phyloP scores from a whole-genome alignment of 768 basidiomycete genomes.

The Tylopilus intermedius region DNA sequence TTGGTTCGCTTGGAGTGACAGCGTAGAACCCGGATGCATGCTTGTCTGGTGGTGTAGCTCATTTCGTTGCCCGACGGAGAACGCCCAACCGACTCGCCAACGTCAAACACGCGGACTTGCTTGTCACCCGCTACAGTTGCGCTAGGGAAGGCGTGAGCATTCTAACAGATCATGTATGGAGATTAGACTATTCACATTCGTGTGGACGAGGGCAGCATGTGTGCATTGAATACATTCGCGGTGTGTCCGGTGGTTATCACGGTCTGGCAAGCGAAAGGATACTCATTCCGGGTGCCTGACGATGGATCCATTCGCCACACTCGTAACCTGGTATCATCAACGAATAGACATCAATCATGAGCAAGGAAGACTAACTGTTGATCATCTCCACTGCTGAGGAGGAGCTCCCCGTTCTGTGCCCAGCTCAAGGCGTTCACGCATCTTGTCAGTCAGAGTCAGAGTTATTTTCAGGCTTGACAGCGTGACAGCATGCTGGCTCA shows the following conservation, averaged over 20 bases:
- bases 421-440: constrained; percentile 78
- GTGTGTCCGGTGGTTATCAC: constrained; percentile 77
- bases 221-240: constrained; percentile 80
- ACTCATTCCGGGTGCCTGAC: constrained; percentile 39
- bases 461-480: neutral
- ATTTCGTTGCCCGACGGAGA: constrained; percentile 40
- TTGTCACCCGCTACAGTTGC: constrained; percentile 71
- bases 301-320: constrained; percentile 66
- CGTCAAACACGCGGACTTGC: constrained; percentile 76
- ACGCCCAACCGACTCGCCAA: constrained; percentile 40
- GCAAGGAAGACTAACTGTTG: constrained; percentile 42
- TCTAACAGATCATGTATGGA: constrained; percentile 4
- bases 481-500: constrained; percentile 27
- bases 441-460: constrained; percentile 29
- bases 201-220: constrained; percentile 75
- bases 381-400: constrained; percentile 73
- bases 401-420: constrained; percentile 58
- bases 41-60: constrained; percentile 42
- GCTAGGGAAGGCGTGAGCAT: constrained; percentile 32
- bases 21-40: constrained; percentile 49
- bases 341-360: neutral
- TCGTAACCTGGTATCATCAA: constrained; percentile 47
- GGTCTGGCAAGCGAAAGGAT: constrained; percentile 60
- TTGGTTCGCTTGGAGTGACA: constrained; percentile 77
- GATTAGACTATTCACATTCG: constrained; percentile 53